Evolutionary conservation across 1,139 yeast species (phyloP).

Genomic region (Tardiomyces blankii): DNA sequence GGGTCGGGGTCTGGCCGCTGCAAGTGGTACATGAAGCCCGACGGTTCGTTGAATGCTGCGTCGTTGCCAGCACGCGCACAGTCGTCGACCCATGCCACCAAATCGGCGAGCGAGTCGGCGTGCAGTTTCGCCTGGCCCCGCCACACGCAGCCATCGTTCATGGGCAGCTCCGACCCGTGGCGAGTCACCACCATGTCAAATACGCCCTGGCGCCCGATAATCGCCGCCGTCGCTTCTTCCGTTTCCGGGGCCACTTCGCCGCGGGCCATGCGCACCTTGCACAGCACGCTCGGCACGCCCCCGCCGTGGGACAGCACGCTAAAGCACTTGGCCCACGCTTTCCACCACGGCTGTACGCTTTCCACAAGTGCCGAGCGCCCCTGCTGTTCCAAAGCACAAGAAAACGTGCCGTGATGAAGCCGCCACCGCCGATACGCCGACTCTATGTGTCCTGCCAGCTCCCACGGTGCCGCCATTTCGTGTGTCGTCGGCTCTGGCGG

Average conservation of each 20-base stretch:
- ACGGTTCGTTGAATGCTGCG: slow-evolving; percentile 15
- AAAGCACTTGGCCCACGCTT: slow-evolving; percentile 12
- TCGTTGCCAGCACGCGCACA: slow-evolving; percentile 16
- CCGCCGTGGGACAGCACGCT: slow-evolving; percentile 1
- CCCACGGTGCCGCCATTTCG: slow-evolving; percentile 13
- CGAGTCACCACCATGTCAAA: slow-evolving; percentile 14
- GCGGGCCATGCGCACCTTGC: slow-evolving; percentile 19
- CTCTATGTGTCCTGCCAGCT: slow-evolving; percentile 15
- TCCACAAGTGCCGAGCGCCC: slow-evolving; percentile 11
- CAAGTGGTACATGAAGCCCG: slow-evolving; percentile 19
- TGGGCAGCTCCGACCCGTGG: slow-evolving; percentile 7
- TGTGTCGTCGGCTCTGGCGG: slow-evolving; percentile 4
- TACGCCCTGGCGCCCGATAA: slow-evolving; percentile 9
- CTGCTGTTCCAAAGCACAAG: slow-evolving; percentile 2
- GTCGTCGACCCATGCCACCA: slow-evolving; percentile 18
- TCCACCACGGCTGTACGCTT: slow-evolving; percentile 19
- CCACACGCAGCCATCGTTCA: slow-evolving; percentile 19
- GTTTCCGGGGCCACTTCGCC: slow-evolving; percentile 15
- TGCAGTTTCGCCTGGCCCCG: slow-evolving; percentile 7
- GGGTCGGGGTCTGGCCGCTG: too few species aligned
- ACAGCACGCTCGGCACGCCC: slow-evolving; percentile 17
- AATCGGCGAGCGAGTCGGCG: slow-evolving; percentile 13
- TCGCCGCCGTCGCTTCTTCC: slow-evolving; percentile 14
- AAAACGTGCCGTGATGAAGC: slow-evolving; percentile 18
- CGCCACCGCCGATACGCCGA: slow-evolving; percentile 19